Percentiles rank a stretch among this genome's conserved stretches.
These are phyloP conservation scores for Aspergillus sergii DNA, from an alignment of 2,329 filamentous ascomycete genomes.

Conservation along the genomic window DNA sequence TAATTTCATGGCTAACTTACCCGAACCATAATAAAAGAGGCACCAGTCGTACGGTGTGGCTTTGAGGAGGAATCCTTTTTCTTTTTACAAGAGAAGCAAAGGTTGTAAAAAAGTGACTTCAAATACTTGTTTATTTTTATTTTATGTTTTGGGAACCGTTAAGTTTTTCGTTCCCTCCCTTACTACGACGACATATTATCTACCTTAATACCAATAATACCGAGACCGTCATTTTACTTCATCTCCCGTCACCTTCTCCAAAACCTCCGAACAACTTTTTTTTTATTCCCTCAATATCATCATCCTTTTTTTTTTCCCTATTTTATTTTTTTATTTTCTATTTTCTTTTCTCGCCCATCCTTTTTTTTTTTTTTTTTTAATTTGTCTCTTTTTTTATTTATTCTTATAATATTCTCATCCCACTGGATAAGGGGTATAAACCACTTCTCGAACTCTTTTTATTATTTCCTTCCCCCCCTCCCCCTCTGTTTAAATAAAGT, in stretches of 20 bases:
- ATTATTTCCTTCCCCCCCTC: neutral
- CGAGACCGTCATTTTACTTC: neutral
- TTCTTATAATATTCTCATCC: neutral
- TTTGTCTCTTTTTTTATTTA: neutral
- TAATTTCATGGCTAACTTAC: neutral
- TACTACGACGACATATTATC: neutral
- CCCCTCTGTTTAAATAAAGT: constrained; percentile 6
- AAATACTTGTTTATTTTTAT: neutral
- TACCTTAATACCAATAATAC: neutral
- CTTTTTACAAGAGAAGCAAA: neutral
- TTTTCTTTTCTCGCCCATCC: constrained; percentile 1
- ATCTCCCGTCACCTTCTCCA: constrained; percentile 2
- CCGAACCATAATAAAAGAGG: neutral
- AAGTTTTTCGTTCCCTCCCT: neutral
- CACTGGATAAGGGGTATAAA: constrained; percentile 5
- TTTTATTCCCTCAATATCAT: constrained; percentile 4
- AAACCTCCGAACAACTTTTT: constrained; percentile 9
- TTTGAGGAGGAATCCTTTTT: neutral
- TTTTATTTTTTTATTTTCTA: constrained; percentile 1
- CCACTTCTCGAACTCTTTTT: neutral
- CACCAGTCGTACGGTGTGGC: neutral
- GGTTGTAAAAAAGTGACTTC: neutral
- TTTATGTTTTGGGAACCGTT: neutral
- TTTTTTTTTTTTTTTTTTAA: neutral
- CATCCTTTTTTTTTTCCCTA: constrained; percentile 6